phyloP scores from a whole-genome alignment of 2,329 filamentous ascomycete species.

The Incumbomyces delicatus region DNA sequence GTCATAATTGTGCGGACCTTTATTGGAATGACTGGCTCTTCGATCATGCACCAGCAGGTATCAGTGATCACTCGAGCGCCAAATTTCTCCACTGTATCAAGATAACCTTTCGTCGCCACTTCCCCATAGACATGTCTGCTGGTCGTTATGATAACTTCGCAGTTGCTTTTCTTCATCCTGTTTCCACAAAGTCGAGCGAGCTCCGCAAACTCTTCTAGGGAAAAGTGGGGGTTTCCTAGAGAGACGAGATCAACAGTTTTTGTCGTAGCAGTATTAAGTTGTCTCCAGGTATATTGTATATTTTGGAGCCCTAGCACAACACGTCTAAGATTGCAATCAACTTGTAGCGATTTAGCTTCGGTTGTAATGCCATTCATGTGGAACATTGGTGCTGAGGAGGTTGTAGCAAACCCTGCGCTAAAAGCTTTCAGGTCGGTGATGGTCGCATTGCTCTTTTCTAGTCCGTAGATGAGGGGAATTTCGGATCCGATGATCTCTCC shows the following conservation, averaged over 20 bases:
- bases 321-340: neutral
- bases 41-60: slow-evolving; percentile 42
- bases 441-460: slow-evolving; percentile 21
- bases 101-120: slow-evolving; percentile 23
- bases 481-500: slow-evolving; percentile 24
- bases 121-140: slow-evolving; percentile 1
- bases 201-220: slow-evolving; percentile 27
- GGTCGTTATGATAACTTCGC: slow-evolving; percentile 7
- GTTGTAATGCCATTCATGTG: slow-evolving; percentile 34
- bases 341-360: slow-evolving; percentile 25
- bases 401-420: slow-evolving; percentile 37
- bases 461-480: slow-evolving; percentile 30
- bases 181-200: slow-evolving; percentile 25
- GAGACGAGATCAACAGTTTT: slow-evolving; percentile 30
- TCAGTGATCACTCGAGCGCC: slow-evolving; percentile 35
- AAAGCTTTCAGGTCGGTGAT: slow-evolving; percentile 34
- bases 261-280: slow-evolving; percentile 16
- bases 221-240: slow-evolving; percentile 39
- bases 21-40: slow-evolving; percentile 29
- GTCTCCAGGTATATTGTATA: neutral
- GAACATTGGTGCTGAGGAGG: slow-evolving; percentile 36
- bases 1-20: slow-evolving; percentile 30
- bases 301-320: neutral
- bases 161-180: slow-evolving; percentile 20
- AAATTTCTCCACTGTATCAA: slow-evolving; percentile 27